Percentiles rank a stretch among this genome's conserved stretches.
Evolutionary conservation across 75 land plant species (phyloP).

Genomic region (Cupressus sempervirens): DNA sequence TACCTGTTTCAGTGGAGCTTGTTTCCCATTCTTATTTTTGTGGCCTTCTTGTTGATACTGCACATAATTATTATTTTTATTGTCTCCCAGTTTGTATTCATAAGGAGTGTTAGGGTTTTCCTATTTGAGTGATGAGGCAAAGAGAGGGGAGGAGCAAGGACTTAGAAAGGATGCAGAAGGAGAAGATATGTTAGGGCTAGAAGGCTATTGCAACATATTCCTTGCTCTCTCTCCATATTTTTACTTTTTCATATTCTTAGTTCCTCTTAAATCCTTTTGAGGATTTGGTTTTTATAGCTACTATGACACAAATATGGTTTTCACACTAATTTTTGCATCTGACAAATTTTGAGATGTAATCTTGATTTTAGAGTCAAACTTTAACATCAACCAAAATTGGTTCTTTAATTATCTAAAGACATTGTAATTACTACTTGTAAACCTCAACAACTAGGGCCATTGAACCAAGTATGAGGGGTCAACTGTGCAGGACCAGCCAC

Average conservation of each 20-base stretch:
- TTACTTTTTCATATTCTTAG: not conserved
- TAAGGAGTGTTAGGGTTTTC: not conserved
- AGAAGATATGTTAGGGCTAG: conserved; percentile 6
- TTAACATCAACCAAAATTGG: no score
- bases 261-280: no score
- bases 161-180: not conserved
- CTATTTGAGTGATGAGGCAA: not conserved
- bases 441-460: no score
- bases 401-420: no score
- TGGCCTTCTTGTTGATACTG: conserved; percentile 4
- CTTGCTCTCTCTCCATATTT: not conserved
- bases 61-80: not conserved
- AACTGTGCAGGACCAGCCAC: no score
- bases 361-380: no score
- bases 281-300: no score
- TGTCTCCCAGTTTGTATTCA: conserved; percentile 3
- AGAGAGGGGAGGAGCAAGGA: conserved; percentile 2
- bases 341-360: no score
- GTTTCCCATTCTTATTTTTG: conserved; percentile 11
- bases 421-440: no score
- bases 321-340: no score
- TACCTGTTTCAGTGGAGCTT: conserved; percentile 94
- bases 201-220: not conserved
- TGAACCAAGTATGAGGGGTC: no score
- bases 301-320: no score